Percentiles rank a stretch among this genome's conserved stretches.
Evolutionary conservation across 2,329 filamentous ascomycete species (phyloP).

Genomic region (Fusarium brevicatenulatum): DNA sequence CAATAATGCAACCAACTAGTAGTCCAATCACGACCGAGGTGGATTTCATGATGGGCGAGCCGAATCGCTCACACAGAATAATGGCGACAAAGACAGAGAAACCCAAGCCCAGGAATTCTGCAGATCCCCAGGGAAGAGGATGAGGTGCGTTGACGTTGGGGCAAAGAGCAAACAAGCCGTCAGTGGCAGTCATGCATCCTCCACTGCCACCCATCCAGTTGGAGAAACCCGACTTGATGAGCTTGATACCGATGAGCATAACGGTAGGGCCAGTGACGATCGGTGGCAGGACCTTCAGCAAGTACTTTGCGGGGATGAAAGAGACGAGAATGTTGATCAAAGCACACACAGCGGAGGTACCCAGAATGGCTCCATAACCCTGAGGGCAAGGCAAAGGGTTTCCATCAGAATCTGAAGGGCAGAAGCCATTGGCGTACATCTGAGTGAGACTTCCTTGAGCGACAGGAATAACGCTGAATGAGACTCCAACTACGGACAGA

Average conservation of each 20-base stretch:
- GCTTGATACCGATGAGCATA: conserved; percentile 76
- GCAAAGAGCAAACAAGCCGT: conserved; percentile 70
- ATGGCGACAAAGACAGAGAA: conserved; percentile 85
- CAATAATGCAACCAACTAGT: conserved; percentile 80
- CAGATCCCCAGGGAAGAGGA: conserved; percentile 79
- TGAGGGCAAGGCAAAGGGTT: conserved; percentile 77
- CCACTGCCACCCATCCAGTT: conserved; percentile 83
- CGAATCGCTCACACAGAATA: conserved; percentile 82
- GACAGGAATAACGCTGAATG: conserved; percentile 49
- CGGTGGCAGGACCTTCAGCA: conserved; percentile 81
- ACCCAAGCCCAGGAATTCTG: conserved; percentile 81
- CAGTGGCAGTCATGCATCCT: conserved; percentile 59
- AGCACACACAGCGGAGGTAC: conserved; percentile 72
- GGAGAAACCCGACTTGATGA: conserved; percentile 77
- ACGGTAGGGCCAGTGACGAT: conserved; percentile 79
- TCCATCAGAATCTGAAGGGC: conserved; percentile 67
- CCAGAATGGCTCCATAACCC: conserved; percentile 78
- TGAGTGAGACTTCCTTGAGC: conserved; percentile 75
- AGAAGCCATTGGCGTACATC: conserved; percentile 81
- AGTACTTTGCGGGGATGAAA: conserved; percentile 74
- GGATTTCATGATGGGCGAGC: conserved; percentile 85
- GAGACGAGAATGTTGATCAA: conserved; percentile 78
- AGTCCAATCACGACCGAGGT: conserved; percentile 80
- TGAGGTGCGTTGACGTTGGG: conserved; percentile 75
- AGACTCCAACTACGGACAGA: conserved; percentile 78